Conservation (phyloP, 2,329 filamentous ascomycete genomes). For the Fusarium chaquense region DNA sequence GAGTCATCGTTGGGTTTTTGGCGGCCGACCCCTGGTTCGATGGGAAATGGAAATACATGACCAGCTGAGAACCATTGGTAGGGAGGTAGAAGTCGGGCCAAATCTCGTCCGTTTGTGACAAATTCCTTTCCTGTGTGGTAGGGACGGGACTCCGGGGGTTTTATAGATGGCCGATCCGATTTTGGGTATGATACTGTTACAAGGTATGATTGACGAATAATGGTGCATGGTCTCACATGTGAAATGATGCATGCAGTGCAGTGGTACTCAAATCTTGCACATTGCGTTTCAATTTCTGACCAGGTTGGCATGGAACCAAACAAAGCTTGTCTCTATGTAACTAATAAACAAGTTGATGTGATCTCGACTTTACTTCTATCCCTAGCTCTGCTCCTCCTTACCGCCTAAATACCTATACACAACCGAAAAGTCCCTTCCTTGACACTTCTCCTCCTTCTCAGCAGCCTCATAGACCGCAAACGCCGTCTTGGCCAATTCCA, state of each 20-base stretch:
- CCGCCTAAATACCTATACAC: conserved; percentile 79
- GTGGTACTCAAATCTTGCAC: background rate
- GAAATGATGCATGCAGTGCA: background rate
- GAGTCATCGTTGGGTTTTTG: background rate
- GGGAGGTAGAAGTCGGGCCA: conserved; percentile 4
- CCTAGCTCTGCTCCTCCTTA: conserved; percentile 54
- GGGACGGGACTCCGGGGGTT: conserved; percentile 29
- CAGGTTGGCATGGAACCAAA: background rate
- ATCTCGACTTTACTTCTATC: background rate
- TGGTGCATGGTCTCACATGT: background rate
- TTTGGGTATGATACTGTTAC: background rate
- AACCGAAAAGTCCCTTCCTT: conserved; percentile 83
- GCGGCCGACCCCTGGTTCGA: conserved; percentile 41
- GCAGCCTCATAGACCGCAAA: conserved; percentile 75
- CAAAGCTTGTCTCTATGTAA: background rate
- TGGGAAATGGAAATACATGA: background rate
- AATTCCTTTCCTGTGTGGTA: background rate
- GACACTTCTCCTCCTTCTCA: conserved; percentile 69
- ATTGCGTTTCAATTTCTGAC: background rate
- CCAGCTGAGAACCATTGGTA: background rate
- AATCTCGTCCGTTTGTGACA: conserved; percentile 26
- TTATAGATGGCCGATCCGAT: conserved; percentile 27
- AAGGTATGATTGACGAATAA: background rate
- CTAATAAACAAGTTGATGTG: background rate
- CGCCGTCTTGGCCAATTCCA: conserved; percentile 74